Base-by-base conservation (phyloP, 1,284 basidiomycete genomes). In the Boletus albobrunnescens region DNA sequence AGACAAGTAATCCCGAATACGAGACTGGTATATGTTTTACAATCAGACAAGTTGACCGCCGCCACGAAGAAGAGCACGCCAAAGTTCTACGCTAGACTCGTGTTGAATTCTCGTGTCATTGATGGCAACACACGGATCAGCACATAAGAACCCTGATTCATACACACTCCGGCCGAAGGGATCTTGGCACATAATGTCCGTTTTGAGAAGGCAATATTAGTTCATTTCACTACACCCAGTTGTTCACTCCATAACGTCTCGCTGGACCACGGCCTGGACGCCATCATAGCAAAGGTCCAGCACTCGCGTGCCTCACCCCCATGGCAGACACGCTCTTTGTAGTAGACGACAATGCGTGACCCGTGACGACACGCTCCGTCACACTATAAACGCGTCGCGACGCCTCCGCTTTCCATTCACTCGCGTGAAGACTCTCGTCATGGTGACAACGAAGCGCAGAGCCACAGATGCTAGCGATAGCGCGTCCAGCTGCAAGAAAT, bases 371-470 rank as follows among this genome's bases (percentile, higher is more conserved):
- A 47, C 57, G 58, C 26, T 42, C 35, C 0, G 51, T 63, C 53
- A 65, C 64, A 35, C 30, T 31, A 40, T 50, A 41, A 47, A 42
- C 49, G 42, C 48, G 51, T 53, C 50, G 32, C n/a, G n/a, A n/a
- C n/a, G n/a, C n/a, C n/a, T n/a, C n/a, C n/a, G n/a, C n/a, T n/a
- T n/a, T n/a, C n/a, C n/a, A n/a, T n/a, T n/a, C n/a, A n/a, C n/a
- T n/a, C n/a, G n/a, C n/a, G n/a, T n/a, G n/a, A n/a, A n/a, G n/a
- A n/a, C n/a, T n/a, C n/a, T n/a, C n/a, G n/a, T 17, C 24, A 64
- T 61, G 55, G 46, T 46, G 4, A 44, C 46, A 32, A 31, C 35
- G 13, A 78, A 77, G 58, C 71, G 75, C 51, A 73, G 70, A 55
- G 62, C 44, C 19, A 24, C 62, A 14, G 65, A 68, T 47, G 54